These are phyloP conservation scores for Pisolithus marmoratus DNA, from an alignment of 768 basidiomycete genomes.

Conservation along the genomic window DNA sequence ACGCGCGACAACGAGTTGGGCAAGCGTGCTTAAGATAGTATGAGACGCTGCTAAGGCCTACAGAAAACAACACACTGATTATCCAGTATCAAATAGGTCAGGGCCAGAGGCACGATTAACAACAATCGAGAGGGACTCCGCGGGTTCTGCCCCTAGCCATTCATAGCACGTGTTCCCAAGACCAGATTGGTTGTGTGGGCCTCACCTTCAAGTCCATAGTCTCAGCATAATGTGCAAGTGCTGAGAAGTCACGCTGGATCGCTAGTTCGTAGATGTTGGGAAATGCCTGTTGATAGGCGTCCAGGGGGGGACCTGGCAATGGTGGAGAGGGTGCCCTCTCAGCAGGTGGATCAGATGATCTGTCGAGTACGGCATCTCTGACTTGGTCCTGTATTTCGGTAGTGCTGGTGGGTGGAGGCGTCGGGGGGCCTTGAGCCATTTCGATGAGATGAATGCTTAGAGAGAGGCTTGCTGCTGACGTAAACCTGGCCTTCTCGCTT, in stretches of 20 bases:
- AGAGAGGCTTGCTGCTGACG: no score
- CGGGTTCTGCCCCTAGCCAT: conserved; percentile 32
- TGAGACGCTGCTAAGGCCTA: not conserved
- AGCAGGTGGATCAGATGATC: conserved; percentile 4
- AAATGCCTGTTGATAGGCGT: conserved; percentile 42
- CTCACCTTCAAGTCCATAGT: conserved; percentile 49
- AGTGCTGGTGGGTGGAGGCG: conserved; percentile 55
- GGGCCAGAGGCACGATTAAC: conserved; percentile 52
- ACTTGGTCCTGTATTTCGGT: conserved; percentile 53
- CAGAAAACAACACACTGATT: conserved; percentile 43
- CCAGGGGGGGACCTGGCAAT: conserved; percentile 14
- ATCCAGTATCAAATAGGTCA: conserved; percentile 60
- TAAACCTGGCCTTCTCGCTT: not conserved
- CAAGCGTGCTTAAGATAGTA: conserved; percentile 42
- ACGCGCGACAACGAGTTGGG: conserved; percentile 51
- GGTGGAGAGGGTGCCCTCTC: conserved; percentile 8
- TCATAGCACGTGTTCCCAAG: conserved; percentile 1
- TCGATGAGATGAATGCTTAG: not conserved
- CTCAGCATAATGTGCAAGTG: conserved; percentile 46
- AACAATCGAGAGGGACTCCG: conserved; percentile 42
- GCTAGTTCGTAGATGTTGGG: conserved; percentile 41
- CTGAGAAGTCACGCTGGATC: conserved; percentile 35
- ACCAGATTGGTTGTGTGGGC: conserved; percentile 1
- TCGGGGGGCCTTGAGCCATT: conserved; percentile 58
- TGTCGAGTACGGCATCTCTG: conserved; percentile 16